Evolutionary conservation across 805 yeast species (phyloP).

Genomic region (Hanseniaspora vineae): DNA sequence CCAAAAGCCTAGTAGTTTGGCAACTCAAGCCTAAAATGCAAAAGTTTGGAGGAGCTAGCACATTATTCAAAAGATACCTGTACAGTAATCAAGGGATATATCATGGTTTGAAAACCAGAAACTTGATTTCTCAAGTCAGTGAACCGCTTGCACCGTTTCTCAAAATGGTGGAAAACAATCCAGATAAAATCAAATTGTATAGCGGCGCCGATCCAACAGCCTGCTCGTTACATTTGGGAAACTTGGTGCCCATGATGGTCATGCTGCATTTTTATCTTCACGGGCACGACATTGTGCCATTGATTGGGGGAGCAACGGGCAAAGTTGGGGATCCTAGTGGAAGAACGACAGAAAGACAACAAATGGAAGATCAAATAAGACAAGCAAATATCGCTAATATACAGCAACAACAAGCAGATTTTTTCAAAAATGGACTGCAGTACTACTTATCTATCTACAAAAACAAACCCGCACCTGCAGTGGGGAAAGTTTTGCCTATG

Average conservation of each 20-base stretch:
- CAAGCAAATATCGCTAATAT: constrained; percentile 46
- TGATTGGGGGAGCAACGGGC: constrained; percentile 95
- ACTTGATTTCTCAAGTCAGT: constrained; percentile 19
- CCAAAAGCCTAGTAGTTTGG: too few species aligned
- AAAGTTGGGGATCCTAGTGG: constrained; percentile 96
- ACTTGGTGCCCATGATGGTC: constrained; percentile 75
- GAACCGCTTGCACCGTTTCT: constrained; percentile 14
- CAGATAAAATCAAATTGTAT: constrained; percentile 35
- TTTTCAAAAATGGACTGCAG: constrained; percentile 47
- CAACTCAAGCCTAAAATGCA: too few species aligned
- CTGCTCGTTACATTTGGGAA: constrained; percentile 77
- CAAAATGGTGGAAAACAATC: constrained; percentile 4
- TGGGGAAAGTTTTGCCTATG: constrained; percentile 31
- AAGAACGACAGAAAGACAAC: constrained; percentile 57
- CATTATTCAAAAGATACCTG: not conserved
- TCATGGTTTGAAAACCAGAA: constrained; percentile 12
- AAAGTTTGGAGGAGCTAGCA: too few species aligned
- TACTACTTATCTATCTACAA: constrained; percentile 36
- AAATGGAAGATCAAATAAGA: constrained; percentile 40
- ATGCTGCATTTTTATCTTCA: constrained; percentile 70
- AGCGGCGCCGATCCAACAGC: constrained; percentile 98
- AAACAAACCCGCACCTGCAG: constrained; percentile 20
- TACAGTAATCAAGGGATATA: not conserved
- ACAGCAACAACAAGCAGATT: constrained; percentile 43
- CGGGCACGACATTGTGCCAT: constrained; percentile 74